Evolutionary conservation across 495 filamentous ascomycete genomes (phyloP), one percentile per base, ranked within the genome.

Genomic region (Daldinia caldariorum): DNA sequence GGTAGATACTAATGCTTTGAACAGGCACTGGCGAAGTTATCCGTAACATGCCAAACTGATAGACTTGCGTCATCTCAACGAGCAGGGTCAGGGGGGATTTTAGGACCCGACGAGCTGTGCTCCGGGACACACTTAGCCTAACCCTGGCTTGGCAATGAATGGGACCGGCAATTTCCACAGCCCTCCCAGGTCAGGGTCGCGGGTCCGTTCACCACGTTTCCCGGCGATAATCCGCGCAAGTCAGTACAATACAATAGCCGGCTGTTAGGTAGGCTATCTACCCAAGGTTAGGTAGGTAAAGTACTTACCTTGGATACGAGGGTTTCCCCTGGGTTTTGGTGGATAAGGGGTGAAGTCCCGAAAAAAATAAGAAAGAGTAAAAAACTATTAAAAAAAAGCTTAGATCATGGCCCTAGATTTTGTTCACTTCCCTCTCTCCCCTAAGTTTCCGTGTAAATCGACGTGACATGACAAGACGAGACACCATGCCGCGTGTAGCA

Each of bases 131-230:
- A 22, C 43, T 47, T 16, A 22, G 43, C 9, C 18, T 16, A 47
- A 20, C 18, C 16, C n/a, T 50, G 16, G 57, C 63, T 63, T 71
- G 68, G 68, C 51, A 63, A 61, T 62, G 63, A 63, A 61, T 66
- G 63, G 45, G 22, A 57, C 58, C 6, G 31, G 63, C 53, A 71
- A 71, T 71, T 71, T 71, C 69, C 69, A 45, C 35, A 55, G 20
- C 56, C 54, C 63, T 35, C 62, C 22, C 34, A 57, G 41, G 50
- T 58, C 32, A 31, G 67, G 62, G 34, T 70, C 57, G 57, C 51
- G 56, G 61, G 61, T 47, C 67, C 59, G 60, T 61, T 26, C 61
- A 59, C 67, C 22, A 29, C 2, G 37, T 35, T 18, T 57, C 55
- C 63, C 55, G 55, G 31, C 50, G 12, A 39, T 39, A 31, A 32